Percentiles rank a stretch among this genome's conserved stretches.
These are phyloP conservation scores for Akanthomyces uredinophilus DNA, from an alignment of 2,329 filamentous ascomycete genomes.

Conservation along the genomic window DNA sequence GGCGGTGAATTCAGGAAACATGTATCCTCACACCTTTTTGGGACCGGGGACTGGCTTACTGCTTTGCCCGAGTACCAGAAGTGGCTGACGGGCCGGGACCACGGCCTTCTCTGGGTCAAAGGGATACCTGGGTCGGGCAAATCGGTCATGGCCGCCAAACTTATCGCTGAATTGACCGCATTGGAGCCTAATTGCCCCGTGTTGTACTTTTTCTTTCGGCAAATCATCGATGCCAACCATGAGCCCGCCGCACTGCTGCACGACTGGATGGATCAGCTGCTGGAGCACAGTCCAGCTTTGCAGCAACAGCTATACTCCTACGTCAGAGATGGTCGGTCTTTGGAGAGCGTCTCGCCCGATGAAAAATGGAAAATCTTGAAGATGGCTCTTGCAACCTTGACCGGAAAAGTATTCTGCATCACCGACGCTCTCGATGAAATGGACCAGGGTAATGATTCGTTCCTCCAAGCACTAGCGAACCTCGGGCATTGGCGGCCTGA, in stretches of 20 bases:
- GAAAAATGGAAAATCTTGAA: conserved; percentile 7
- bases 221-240: conserved; percentile 34
- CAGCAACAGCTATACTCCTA: conserved; percentile 26
- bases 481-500: conserved; percentile 28
- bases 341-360: neutral
- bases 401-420: conserved; percentile 31
- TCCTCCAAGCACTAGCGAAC: conserved; percentile 28
- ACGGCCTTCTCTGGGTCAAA: conserved; percentile 27
- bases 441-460: conserved; percentile 31
- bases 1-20: conserved; percentile 26
- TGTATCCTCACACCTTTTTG: conserved; percentile 18
- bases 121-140: conserved; percentile 36
- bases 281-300: conserved; percentile 27
- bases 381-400: conserved; percentile 19
- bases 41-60: conserved; percentile 21
- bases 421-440: conserved; percentile 45
- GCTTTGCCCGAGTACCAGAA: conserved; percentile 16
- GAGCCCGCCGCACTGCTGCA: conserved; percentile 25
- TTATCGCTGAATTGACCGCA: conserved; percentile 17
- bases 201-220: conserved; percentile 36
- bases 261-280: conserved; percentile 31
- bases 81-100: conserved; percentile 15
- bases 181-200: conserved; percentile 21
- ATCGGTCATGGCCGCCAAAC: conserved; percentile 29
- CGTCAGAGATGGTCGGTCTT: conserved; percentile 17